Base-by-base conservation (phyloP, 1,284 basidiomycete species). In the Hortiboletus rubellus region DNA sequence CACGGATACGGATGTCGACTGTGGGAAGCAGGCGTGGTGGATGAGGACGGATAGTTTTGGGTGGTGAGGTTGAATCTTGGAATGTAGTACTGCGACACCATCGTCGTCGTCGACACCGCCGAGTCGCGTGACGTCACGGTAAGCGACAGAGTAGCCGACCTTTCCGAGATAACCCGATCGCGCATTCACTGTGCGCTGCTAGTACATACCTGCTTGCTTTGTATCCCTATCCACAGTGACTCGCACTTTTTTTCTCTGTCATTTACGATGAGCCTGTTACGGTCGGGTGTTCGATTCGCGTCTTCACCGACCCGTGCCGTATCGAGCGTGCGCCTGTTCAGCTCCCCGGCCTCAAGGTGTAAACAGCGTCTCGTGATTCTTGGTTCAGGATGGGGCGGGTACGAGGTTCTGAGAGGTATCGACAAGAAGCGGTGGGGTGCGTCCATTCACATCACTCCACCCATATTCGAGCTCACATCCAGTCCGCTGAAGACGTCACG, bases 381-480 rank as follows among this genome's bases (percentile, higher is more conserved):
- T 1, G 92, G 92, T 2, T 89, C 86, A 9, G 92, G 92, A 24
- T 94, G 91, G 92, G 91, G 87, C 55, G 92, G 91, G 0, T 92
- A 92, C 66, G 86, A 87, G 62, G 74, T 92, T 5, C 77, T 89
- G 36, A 75, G 82, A 50, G 78, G 79, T 5, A 73, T 89, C 1
- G 85, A 89, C 70, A 88, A 86, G 71, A 85, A 83, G 62, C 77
- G 80, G 54, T 89, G 85, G 82, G 78, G 87, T 87, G 50, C 56
- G 82, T 75, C 49, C 27, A 50, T 41, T 44, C 18, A 49, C 27
- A 18, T 34, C 30, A 43, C 36, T 49, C 37, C 3, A 22, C 41
- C 37, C 43, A 47, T 44, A 33, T 31, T 15, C 17, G 42, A 34
- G 46, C 59, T 72, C 5, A 65, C 51, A 27, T 27, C 18, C 62